Conservation (phyloP, 441 rosid genomes). For the Brassica hybrid region DNA sequence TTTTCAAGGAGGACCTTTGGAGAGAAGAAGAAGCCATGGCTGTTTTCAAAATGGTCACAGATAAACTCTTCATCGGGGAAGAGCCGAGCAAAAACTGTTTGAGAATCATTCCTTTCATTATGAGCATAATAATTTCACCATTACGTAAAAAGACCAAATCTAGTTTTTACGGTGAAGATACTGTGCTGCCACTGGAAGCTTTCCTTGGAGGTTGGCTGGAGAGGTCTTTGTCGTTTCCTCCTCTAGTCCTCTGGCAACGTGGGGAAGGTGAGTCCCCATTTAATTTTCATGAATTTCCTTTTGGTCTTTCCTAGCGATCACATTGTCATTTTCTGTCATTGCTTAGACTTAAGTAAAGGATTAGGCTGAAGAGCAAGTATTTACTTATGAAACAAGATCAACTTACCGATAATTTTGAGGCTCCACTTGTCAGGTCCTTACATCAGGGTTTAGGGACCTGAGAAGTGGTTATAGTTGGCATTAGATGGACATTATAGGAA, state of each 20-base stretch:
- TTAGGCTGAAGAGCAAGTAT: slow-evolving; percentile 11
- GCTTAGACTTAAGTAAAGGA: slow-evolving; percentile 20
- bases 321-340: slow-evolving; percentile 12
- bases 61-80: slow-evolving; percentile 83
- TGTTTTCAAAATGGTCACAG: no score
- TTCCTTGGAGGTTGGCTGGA: slow-evolving; percentile 74
- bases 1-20: slow-evolving; percentile 79
- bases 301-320: slow-evolving; percentile 21
- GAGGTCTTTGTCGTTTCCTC: slow-evolving; percentile 68
- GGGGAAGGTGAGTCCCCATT: slow-evolving; percentile 62
- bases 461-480: slow-evolving; percentile 25
- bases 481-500: slow-evolving; percentile 20
- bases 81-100: slow-evolving; percentile 66
- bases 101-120: slow-evolving; percentile 71
- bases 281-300: slow-evolving; percentile 3
- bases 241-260: slow-evolving; percentile 64
- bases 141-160: slow-evolving; percentile 50
- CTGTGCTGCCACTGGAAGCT: slow-evolving; percentile 50
- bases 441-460: background rate
- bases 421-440: no score
- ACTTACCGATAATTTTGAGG: no score
- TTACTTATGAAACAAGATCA: no score
- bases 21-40: slow-evolving; percentile 64
- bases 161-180: slow-evolving; percentile 41
- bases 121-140: slow-evolving; percentile 57